phyloP scores from a whole-genome alignment of 2,329 filamentous ascomycete genomes.

The Hymenotorrendiella dingleyae region DNA sequence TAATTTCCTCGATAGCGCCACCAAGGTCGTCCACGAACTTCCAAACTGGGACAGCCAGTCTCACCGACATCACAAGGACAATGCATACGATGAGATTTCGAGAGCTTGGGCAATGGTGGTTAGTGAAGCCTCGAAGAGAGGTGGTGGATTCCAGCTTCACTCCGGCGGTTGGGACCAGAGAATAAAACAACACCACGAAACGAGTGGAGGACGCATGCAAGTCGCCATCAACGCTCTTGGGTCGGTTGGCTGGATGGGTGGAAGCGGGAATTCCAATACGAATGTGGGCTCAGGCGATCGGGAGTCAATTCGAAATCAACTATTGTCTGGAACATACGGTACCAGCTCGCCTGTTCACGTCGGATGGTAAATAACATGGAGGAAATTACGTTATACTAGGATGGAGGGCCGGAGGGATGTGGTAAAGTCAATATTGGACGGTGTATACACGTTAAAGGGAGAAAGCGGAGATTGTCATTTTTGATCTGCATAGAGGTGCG shows the following conservation, averaged over 20 bases:
- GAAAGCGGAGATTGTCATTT: slow-evolving; percentile 20
- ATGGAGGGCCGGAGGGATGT: slow-evolving; percentile 5
- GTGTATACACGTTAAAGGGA: slow-evolving; percentile 20
- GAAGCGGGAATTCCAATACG: slow-evolving; percentile 15
- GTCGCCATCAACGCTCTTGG: slow-evolving; percentile 74
- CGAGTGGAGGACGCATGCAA: slow-evolving; percentile 74
- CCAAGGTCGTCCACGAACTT: slow-evolving; percentile 80
- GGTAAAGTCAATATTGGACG: slow-evolving; percentile 8
- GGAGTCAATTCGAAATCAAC: slow-evolving; percentile 55
- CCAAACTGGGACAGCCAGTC: slow-evolving; percentile 87
- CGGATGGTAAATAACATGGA: slow-evolving; percentile 48
- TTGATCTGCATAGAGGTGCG: slow-evolving; percentile 17
- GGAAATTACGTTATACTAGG: slow-evolving; percentile 2
- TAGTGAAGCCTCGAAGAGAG: slow-evolving; percentile 82
- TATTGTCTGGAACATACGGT: slow-evolving; percentile 55
- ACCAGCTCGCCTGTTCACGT: slow-evolving; percentile 49
- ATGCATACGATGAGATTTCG: slow-evolving; percentile 92
- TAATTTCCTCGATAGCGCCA: slow-evolving; percentile 82
- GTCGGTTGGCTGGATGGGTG: slow-evolving; percentile 70
- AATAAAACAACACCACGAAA: slow-evolving; percentile 79
- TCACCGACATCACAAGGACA: slow-evolving; percentile 88
- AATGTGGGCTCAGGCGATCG: slow-evolving; percentile 34
- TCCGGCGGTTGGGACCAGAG: slow-evolving; percentile 90
- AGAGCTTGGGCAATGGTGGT: slow-evolving; percentile 91
- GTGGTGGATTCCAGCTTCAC: slow-evolving; percentile 83